phyloP scores from a whole-genome alignment of 495 filamentous ascomycete species.

The Penicillium crystallinum region DNA sequence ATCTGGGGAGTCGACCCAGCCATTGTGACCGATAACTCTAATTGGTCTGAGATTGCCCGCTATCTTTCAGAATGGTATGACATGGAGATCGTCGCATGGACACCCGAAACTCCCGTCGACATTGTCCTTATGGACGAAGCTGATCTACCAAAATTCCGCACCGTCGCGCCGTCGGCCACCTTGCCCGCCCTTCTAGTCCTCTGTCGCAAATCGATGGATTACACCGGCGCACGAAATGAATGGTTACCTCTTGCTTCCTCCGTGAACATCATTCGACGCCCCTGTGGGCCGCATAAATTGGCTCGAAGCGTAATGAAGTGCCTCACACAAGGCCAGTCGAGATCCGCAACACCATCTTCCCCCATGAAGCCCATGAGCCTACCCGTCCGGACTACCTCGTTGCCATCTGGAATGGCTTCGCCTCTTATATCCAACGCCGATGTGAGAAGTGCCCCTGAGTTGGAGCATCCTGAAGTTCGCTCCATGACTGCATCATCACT shows the following conservation, averaged over 20 bases:
- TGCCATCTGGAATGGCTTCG: conserved; percentile 1
- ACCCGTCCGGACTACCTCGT: conserved; percentile 7
- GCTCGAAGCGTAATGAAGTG: conserved; percentile 47
- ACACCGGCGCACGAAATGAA: conserved; percentile 20
- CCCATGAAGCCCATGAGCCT: conserved; percentile 12
- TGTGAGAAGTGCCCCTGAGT: not conserved
- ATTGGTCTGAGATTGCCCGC: conserved; percentile 22
- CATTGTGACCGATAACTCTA: conserved; percentile 2
- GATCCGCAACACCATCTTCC: conserved; percentile 10
- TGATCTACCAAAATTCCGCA: conserved; percentile 19
- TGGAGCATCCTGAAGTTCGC: not conserved
- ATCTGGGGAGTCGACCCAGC: conserved; percentile 27
- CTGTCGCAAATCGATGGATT: conserved; percentile 33
- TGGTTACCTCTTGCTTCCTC: conserved; percentile 31
- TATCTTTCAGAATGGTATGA: conserved; percentile 45
- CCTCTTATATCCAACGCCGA: not conserved
- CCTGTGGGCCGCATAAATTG: conserved; percentile 61
- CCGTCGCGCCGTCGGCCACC: conserved; percentile 7
- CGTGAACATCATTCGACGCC: conserved; percentile 46
- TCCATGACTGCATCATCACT: not conserved
- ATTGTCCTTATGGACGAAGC: conserved; percentile 40
- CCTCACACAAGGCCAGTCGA: conserved; percentile 18
- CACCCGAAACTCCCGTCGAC: conserved; percentile 25
- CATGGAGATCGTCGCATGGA: conserved; percentile 36
- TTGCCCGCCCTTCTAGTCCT: conserved; percentile 35